Percentiles rank a stretch among this genome's conserved stretches.
Evolutionary conservation across 2,329 filamentous ascomycete species (phyloP).

Genomic region (Monosporascus sp.): DNA sequence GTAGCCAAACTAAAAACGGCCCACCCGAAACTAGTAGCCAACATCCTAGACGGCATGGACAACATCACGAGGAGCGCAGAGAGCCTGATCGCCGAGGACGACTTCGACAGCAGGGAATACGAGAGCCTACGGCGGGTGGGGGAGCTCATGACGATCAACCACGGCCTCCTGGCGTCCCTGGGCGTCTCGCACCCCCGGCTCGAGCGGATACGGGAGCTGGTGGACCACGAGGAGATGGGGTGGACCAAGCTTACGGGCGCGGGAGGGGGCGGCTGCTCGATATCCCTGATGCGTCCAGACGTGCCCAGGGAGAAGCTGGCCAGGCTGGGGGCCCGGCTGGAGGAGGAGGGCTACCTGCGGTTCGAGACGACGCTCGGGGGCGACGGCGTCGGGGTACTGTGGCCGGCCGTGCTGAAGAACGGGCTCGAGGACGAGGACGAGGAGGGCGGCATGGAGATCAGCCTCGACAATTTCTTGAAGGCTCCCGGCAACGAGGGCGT

Average conservation of each 20-base stretch:
- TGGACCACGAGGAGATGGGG: slow-evolving; percentile 82
- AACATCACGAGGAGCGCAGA: slow-evolving; percentile 55
- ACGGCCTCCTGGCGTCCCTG: slow-evolving; percentile 83
- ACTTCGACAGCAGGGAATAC: slow-evolving; percentile 62
- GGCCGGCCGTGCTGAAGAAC: slow-evolving; percentile 86
- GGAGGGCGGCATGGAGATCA: slow-evolving; percentile 85
- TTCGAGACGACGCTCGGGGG: slow-evolving; percentile 89
- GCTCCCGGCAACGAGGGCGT: slow-evolving; percentile 81
- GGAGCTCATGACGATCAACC: slow-evolving; percentile 88
- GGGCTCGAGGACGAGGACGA: slow-evolving; percentile 63
- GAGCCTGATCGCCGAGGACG: slow-evolving; percentile 50
- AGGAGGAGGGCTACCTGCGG: slow-evolving; percentile 69
- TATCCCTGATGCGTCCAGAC: slow-evolving; percentile 76
- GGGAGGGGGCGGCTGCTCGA: slow-evolving; percentile 91
- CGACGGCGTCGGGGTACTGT: slow-evolving; percentile 89
- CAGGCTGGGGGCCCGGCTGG: slow-evolving; percentile 60
- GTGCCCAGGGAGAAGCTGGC: slow-evolving; percentile 50
- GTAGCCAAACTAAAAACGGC: slow-evolving; percentile 66
- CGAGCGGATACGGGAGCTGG: slow-evolving; percentile 84
- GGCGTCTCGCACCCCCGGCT: slow-evolving; percentile 93
- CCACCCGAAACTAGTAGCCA: slow-evolving; percentile 72
- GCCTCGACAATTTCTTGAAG: slow-evolving; percentile 75
- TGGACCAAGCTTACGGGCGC: slow-evolving; percentile 98
- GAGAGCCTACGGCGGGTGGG: slow-evolving; percentile 69
- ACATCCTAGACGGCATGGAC: slow-evolving; percentile 82